Evolutionary conservation across 352 stramenopile species (phyloP), one percentile per base, ranked within the genome.

Genomic region (Pythium myriotylum): DNA sequence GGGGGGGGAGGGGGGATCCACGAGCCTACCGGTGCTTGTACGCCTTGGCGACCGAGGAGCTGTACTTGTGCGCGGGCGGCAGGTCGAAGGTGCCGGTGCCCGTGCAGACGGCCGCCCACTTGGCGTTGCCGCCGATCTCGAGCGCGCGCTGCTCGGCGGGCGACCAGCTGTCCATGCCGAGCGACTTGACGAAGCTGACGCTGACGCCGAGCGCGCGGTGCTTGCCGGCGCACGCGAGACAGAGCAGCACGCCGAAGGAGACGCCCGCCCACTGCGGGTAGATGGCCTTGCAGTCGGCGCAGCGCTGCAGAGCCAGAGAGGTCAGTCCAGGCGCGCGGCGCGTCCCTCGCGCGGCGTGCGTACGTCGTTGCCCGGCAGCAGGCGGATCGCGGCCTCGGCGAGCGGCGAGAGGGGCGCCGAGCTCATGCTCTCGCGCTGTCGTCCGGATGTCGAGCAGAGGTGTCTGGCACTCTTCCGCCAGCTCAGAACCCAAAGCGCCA

Each of bases 251-350:
- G n/a, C 86, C 86, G 55, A 92, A 93, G 2, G 83, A 93, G 27
- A 95, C 86, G 23, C 75, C 82, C 10, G 86, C 79, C 86, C 86
- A 95, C 49, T 95, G 81, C 45, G 86, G 84, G 70, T 75, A 93
- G 19, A 90, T 60, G 17, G 77, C 66, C 66, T 92, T 89, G 73
- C 86, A 95, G 64, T 95, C 86, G 16, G 72, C 83, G 37, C 86
- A 95, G 33, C 81, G 74, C 86, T 95, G 29, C 13, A 27, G 2
- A 45, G 10, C 41, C 7, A 14, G 41, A 24, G 6, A 26, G 16
- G 41, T 47, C 23, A 33, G 22, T 35, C 10, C 29, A 35, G 37
- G 7, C 4, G 13, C n/a, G 17, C 33, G 33, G 8, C 33, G 14
- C 8, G 33, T 40, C 33, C 8, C 14, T 40, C 33, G 33, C 14